These are phyloP conservation scores for Heracleum sosnowskyi DNA, from an alignment of 129 eudicot species.

Conservation along the genomic window DNA sequence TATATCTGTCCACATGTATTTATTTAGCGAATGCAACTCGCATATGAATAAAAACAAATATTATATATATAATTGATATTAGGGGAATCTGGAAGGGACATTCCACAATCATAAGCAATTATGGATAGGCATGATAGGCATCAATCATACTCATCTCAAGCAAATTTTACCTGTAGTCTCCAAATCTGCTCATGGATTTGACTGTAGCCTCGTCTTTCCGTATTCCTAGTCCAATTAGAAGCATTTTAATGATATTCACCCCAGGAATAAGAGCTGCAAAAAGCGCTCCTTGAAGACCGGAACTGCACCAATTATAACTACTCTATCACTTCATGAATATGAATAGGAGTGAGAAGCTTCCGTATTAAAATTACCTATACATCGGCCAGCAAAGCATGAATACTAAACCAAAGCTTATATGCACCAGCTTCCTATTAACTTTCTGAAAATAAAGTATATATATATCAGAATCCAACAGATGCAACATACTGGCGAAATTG, in stretches of 20 bases:
- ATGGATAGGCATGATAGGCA: background rate
- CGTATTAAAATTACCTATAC: constrained; percentile 48
- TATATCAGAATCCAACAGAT: background rate
- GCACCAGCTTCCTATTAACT: constrained; percentile 90
- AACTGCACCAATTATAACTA: constrained; percentile 36
- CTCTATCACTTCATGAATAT: constrained; percentile 11
- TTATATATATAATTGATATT: background rate
- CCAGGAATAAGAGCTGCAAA: constrained; percentile 73
- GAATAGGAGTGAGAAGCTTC: background rate
- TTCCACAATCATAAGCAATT: background rate
- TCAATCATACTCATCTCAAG: background rate
- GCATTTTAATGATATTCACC: constrained; percentile 56
- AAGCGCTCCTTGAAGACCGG: constrained; percentile 66
- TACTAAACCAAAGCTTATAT: constrained; percentile 65
- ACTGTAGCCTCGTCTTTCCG: constrained; percentile 78
- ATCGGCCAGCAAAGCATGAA: constrained; percentile 98
- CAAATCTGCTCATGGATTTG: constrained; percentile 81
- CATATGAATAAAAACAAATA: background rate
- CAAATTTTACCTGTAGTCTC: constrained; percentile 37
- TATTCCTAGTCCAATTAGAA: constrained; percentile 77
- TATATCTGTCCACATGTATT: background rate
- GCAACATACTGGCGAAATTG: background rate
- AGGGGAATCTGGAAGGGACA: background rate
- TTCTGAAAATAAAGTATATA: constrained; percentile 37
- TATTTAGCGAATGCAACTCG: background rate